phyloP scores from a whole-genome alignment of 306 rosid genomes.

The Vigna nakashimae region DNA sequence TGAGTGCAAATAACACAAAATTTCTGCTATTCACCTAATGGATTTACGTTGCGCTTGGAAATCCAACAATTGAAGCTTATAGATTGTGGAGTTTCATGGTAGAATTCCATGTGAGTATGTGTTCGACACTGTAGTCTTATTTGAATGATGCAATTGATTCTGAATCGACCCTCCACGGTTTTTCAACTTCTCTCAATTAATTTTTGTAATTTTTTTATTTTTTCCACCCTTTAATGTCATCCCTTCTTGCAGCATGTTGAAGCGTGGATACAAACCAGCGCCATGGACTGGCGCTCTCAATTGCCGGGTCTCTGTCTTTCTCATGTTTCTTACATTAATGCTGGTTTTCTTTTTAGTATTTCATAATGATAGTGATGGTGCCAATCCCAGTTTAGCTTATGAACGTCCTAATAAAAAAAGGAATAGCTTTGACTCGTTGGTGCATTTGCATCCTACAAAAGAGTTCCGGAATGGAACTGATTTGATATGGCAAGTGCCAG shows the following conservation, averaged over 20 bases:
- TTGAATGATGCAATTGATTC: constrained; percentile 15
- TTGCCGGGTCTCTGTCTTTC: constrained; percentile 44
- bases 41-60: not conserved
- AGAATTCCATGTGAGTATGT: constrained; percentile 36
- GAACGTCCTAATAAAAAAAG: constrained; percentile 54
- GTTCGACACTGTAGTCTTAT: constrained; percentile 31
- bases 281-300: constrained; percentile 53
- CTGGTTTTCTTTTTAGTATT: constrained; percentile 45
- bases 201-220: constrained; percentile 34
- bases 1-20: not conserved
- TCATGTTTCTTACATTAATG: constrained; percentile 50
- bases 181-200: not conserved
- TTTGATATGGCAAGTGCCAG: constrained; percentile 85
- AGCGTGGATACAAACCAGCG: constrained; percentile 65
- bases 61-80: constrained; percentile 17
- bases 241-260: constrained; percentile 69
- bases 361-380: constrained; percentile 39
- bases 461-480: constrained; percentile 76
- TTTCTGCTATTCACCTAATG: constrained; percentile 6
- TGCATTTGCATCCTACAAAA: constrained; percentile 62
- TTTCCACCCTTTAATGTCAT: not conserved
- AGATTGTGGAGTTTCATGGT: constrained; percentile 21
- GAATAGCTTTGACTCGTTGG: constrained; percentile 68
- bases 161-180: constrained; percentile 26
- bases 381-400: constrained; percentile 37